Base-by-base conservation (phyloP, 2,329 filamentous ascomycete genomes). In the Pyrenophora tritici-repentis region DNA sequence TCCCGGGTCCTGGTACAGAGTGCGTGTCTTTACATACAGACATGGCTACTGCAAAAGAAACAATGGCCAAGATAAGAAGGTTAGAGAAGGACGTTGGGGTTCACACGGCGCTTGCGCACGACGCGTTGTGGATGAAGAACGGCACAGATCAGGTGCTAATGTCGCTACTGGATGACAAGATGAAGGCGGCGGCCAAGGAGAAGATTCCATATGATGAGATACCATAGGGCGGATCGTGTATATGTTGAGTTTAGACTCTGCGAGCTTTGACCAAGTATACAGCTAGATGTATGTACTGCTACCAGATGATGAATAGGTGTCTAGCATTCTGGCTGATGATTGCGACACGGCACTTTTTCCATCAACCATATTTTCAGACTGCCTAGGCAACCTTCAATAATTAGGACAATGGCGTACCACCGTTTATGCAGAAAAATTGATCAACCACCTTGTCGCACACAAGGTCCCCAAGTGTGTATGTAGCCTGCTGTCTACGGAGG, bases 41-140 rank as follows among this genome's bases (percentile, higher is more conserved):
- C 26, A 46, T 71, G 4, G 5, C 34, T 1, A 60, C 66, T 9
- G 68, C 68, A 4, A 59, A 55, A 47, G 56, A 55, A 5, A 72
- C 67, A 0, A 69, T 72, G 13, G 45, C 51, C 1, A 68, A 58
- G 38, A 63, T 72, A 14, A 42, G 59, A 29, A 42, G 47, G 4
- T 39, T 72, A 16, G 67, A 72, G 39, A 64, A 41, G 9, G 47
- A 65, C 0, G 55, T 51, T 38, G 61, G 61, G 6, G 61, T 63
- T 34, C 66, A 68, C 26, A 63, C 67, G 3, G 67, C 68, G 4
- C 57, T 72, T 3, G 66, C 67, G 4, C 68, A 72, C 34, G 68
- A 72, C 42, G 62, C 63, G 1, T 46, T 48, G 6, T 72, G 67
- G 67, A 29, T 72, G 42, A 67, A 62, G 34, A 47, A 63, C 8